Base-by-base conservation (phyloP, 2,329 filamentous ascomycete genomes). In the Chrysoporthe puriensis region DNA sequence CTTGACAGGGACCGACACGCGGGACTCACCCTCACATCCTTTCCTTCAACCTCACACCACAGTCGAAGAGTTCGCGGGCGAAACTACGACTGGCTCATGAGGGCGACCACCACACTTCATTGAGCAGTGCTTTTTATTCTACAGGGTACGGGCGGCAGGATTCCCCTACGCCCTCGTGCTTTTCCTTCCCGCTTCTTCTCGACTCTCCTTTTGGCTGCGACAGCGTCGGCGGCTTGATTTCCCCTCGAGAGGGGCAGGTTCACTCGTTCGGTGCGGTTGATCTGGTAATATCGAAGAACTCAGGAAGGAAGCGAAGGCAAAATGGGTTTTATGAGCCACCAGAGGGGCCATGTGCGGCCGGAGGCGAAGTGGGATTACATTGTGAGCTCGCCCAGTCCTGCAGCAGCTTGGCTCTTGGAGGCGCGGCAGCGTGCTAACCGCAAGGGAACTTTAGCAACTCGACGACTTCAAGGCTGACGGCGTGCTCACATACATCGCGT, bases 351-450 rank as follows among this genome's bases (percentile, higher is more conserved):
- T 71, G 86, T 95, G 70, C 85, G 87, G 71, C 89, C 92, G 69
- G 95, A 97, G 79, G 93, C 96, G 81, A 91, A 94, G 84, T 98
- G 95, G 95, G 92, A 94, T 75, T 97, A 94, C 77, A 94, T 98
- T 77, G 91, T 93, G 81, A 76, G 90, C 81, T 66, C 40, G 43
- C 6, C 21, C 2, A 32, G 56, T 61, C 36, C 13, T 18, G 32
- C 18, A 4, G 14, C 18, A 42, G 56, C 4, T 18, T 18, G 21
- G 14, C n/a, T 2, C 16, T 65, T 61, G 52, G 36, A 9, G 36
- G 36, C 16, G 64, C 48, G 44, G 43, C 21, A 16, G 40, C 4
- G 21, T 65, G 56, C 46, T 52, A 26, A 67, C 34, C 16, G n/a
- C 43, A 16, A 52, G 43, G 8, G 46, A 4, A 9, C 36, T 63